Percentiles rank a stretch among this genome's conserved stretches.
Evolutionary conservation across 176 grass and related monocot species (phyloP).

Genomic region (Sorghum bicolor): Sorghum_bicolor_NCBIv3 NC_012875.2:55746001-55746500

Average conservation of each 20-base stretch:
- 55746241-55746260: slow-evolving; percentile 59
- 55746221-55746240: slow-evolving; percentile 76
- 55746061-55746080: slow-evolving; percentile 89
- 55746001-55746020: not conserved
- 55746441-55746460: not conserved
- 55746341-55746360: slow-evolving; percentile 29
- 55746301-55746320: slow-evolving; percentile 54
- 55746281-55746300: slow-evolving; percentile 54
- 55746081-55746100: slow-evolving; percentile 88
- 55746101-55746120: slow-evolving; percentile 92
- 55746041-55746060: slow-evolving; percentile 30
- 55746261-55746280: slow-evolving; percentile 65
- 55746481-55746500: not conserved
- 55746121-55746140: slow-evolving; percentile 55
- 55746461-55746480: not conserved
- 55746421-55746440: slow-evolving; percentile 47
- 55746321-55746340: slow-evolving; percentile 53
- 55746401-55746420: slow-evolving; percentile 54
- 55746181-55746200: slow-evolving; percentile 69
- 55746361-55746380: slow-evolving; percentile 29
- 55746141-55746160: slow-evolving; percentile 45
- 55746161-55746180: slow-evolving; percentile 65
- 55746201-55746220: slow-evolving; percentile 53
- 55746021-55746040: not conserved
- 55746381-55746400: slow-evolving; percentile 42